phyloP scores from a whole-genome alignment of 768 basidiomycete species.

The Artomyces pyxidatus region DNA sequence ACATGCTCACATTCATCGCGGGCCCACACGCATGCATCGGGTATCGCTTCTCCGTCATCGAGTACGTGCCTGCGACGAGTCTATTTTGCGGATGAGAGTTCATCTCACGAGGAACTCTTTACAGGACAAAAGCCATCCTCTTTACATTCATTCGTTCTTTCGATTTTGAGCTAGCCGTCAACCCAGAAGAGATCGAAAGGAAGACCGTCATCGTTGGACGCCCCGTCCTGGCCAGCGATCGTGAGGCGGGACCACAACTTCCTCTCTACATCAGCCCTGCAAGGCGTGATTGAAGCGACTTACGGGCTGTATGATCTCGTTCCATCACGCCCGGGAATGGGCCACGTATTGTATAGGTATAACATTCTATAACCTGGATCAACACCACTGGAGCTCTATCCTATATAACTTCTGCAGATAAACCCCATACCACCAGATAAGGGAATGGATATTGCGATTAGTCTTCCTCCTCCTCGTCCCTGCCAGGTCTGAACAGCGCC shows the following conservation, averaged over 20 bases:
- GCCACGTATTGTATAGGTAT: too few species aligned
- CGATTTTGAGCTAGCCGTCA: slow-evolving; percentile 15
- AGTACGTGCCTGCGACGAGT: slow-evolving; percentile 4
- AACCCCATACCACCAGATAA: too few species aligned
- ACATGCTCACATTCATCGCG: slow-evolving; percentile 10
- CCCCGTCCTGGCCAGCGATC: slow-evolving; percentile 7
- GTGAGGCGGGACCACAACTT: slow-evolving; percentile 6
- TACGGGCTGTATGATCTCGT: too few species aligned
- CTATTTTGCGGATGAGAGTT: background rate
- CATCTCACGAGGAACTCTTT: background rate
- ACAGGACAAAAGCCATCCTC: slow-evolving; percentile 19
- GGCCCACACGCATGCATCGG: slow-evolving; percentile 16
- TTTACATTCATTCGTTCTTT: slow-evolving; percentile 20
- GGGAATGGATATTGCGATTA: too few species aligned
- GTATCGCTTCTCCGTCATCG: slow-evolving; percentile 13
- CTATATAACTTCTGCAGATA: too few species aligned
- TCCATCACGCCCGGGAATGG: too few species aligned
- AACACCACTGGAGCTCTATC: too few species aligned
- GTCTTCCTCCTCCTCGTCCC: slow-evolving; percentile 49
- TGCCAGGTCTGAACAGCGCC: slow-evolving; percentile 61
- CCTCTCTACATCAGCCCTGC: slow-evolving; percentile 12
- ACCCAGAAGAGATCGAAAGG: slow-evolving; percentile 1
- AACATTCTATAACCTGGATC: too few species aligned
- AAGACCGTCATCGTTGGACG: slow-evolving; percentile 10
- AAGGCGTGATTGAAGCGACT: background rate